These are phyloP conservation scores for Phytophthora chlamydospora DNA, from an alignment of 352 stramenopile genomes.

Conservation along the genomic window DNA sequence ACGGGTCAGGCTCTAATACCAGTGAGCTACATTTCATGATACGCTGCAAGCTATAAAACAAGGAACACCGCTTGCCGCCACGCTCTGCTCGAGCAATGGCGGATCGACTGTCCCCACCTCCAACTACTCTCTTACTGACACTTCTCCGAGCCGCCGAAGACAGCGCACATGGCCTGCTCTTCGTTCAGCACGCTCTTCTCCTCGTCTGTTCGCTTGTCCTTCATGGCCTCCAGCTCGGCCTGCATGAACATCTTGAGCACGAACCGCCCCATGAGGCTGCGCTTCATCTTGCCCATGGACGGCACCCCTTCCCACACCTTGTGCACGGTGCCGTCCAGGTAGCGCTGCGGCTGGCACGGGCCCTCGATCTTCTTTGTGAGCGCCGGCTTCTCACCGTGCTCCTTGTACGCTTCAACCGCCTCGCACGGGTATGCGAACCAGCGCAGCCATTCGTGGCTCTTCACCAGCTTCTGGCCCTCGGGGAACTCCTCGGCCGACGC, in stretches of 20 bases:
- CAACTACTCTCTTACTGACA: conserved; percentile 20
- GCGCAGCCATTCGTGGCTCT: conserved; percentile 36
- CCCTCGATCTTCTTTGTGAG: conserved; percentile 36
- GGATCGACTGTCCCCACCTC: conserved; percentile 7
- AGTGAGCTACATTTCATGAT: conserved; percentile 31
- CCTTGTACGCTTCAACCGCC: conserved; percentile 32
- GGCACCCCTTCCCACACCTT: conserved; percentile 30
- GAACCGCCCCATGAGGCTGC: conserved; percentile 28
- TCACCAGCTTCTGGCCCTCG: conserved; percentile 26
- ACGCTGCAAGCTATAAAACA: conserved; percentile 32
- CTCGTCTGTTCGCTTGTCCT: conserved; percentile 34
- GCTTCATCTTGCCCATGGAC: conserved; percentile 33
- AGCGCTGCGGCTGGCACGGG: conserved; percentile 40
- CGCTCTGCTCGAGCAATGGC: conserved; percentile 6
- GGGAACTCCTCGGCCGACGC: conserved; percentile 11
- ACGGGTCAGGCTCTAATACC: conserved; percentile 26
- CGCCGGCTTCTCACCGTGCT: conserved; percentile 23
- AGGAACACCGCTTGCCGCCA: conserved; percentile 11
- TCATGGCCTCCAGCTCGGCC: conserved; percentile 35
- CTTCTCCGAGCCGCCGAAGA: conserved; percentile 34
- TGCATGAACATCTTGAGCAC: conserved; percentile 42
- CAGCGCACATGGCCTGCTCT: conserved; percentile 35
- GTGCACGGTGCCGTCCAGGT: conserved; percentile 27
- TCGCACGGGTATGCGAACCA: conserved; percentile 51
- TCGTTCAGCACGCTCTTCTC: conserved; percentile 37